Base-by-base conservation (phyloP, 805 yeast species). In the Candida maltosa region DNA sequence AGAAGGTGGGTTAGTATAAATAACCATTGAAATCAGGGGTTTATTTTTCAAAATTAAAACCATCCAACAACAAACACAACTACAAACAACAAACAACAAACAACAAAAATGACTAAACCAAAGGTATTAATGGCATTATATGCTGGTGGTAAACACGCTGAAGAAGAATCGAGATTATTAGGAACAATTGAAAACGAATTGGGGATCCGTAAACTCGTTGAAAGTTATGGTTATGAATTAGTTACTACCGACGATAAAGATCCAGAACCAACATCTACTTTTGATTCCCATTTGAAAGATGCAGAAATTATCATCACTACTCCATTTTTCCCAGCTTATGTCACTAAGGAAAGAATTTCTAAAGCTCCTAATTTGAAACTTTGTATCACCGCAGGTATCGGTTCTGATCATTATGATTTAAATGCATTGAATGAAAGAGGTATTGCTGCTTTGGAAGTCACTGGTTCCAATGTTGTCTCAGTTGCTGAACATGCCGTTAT, bases 401-500 rank as follows among this genome's bases (percentile, higher is more conserved):
- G 94, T 9, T 80, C 87, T 15, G 93, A 84, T 56, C 93, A 84
- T 60, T 70, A 83, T 43, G 91, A 83, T 52, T 69, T 84, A 49
- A 72, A 72, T 46, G 83, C 83, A 48, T 79, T 86, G 45, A 75
- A 78, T 47, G 78, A 75, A 45, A 65, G 66, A 40, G 73, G 76
- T 42, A 75, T 84, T 51, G 70, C 83, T 12, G 93, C 84, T 14
- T 66, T 78, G 32, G 93, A 84, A 62, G 93, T 84, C 36, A 84
- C 94, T 18, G 91, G 93, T 5, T 81, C 88, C 35, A 84, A 84
- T 55, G 88, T 83, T 32, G 74, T 72, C 16, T 80, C 88, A 11
- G 93, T 84, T 31, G 91, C 93, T 11, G 93, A 83, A 60, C 91
- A 84, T 51, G 89, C 75, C 29, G 56, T 83, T 32, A 77, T 84